These are phyloP conservation scores for Mycosphaerella arachidis DNA, from an alignment of 2,329 filamentous ascomycete genomes.

Conservation along the genomic window DNA sequence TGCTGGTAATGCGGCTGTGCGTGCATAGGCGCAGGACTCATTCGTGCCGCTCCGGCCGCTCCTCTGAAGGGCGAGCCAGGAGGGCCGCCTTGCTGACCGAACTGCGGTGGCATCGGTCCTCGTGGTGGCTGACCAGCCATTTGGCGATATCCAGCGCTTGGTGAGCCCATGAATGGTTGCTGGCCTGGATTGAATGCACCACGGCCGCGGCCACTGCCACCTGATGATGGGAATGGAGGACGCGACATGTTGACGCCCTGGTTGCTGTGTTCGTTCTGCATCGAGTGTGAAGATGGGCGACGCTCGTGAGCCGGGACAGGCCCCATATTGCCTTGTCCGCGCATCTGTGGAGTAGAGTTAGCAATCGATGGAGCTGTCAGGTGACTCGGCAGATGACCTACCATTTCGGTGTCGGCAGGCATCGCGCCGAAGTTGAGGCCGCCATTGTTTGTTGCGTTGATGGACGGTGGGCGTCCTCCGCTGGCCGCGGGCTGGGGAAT, in stretches of 20 bases:
- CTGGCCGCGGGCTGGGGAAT: constrained; percentile 86
- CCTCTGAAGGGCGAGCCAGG: constrained; percentile 38
- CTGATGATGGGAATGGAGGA: constrained; percentile 37
- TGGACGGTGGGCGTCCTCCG: constrained; percentile 73
- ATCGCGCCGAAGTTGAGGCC: constrained; percentile 80
- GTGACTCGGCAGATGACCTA: constrained; percentile 36
- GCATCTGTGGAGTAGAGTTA: constrained; percentile 21
- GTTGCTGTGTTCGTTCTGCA: constrained; percentile 68
- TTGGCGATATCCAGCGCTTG: constrained; percentile 49
- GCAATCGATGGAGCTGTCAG: constrained; percentile 2
- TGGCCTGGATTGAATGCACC: constrained; percentile 43
- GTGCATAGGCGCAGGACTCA: constrained; percentile 54
- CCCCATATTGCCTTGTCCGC: constrained; percentile 18
- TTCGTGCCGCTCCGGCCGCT: constrained; percentile 53
- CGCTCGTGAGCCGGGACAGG: constrained; percentile 70
- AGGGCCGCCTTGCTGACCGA: constrained; percentile 22
- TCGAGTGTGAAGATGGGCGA: constrained; percentile 79
- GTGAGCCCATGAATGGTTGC: constrained; percentile 52
- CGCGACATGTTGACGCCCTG: constrained; percentile 41
- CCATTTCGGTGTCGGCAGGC: constrained; percentile 68
- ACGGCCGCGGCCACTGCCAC: constrained; percentile 51
- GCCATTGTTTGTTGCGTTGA: constrained; percentile 65
- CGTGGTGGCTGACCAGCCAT: constrained; percentile 49
- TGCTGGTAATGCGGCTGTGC: constrained; percentile 64
- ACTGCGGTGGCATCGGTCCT: constrained; percentile 49